Base-by-base conservation (phyloP, 352 stramenopile genomes). In the Globisporangium echinulatum region DNA sequence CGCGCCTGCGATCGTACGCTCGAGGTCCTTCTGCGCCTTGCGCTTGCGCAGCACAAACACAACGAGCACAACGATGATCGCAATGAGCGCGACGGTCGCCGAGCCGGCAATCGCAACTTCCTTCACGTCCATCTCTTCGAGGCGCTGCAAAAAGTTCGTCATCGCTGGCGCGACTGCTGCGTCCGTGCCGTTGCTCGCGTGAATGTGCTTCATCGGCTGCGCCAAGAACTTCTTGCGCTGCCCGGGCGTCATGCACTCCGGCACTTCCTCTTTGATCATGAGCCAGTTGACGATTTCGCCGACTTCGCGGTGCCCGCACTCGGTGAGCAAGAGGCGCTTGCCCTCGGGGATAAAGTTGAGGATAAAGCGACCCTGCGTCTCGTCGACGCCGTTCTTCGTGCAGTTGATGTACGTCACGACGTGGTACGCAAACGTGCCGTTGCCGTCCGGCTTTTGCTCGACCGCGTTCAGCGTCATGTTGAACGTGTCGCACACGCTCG, bases 241-340 rank as follows among this genome's bases (percentile, higher is more conserved):
- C 7, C 60, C 52, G 0, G 82, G 82, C 8, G 85, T 92, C 83
- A 92, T 90, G 70, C 85, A 94, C 61, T 90, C 73, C 13, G 85
- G 84, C 61, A 91, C 78, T 46, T 92, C 77, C 40, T 90, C 77
- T 56, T 87, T 74, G 43, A 92, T 91, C 59, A 80, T 85, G 49
- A 94, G 64, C 85, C 85, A 94, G 75, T 94, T 94, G 60, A 89
- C 68, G 66, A 92, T 90, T 56, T 92, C 82, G 37, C 85, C 82
- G 33, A 85, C 79, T 59, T 92, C 85, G 74, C 81, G 79, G 66
- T 92, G 81, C 66, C 85, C 85, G 39, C 85, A 94, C 67, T 92
- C 83, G 0, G 81, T 92, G 44, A 94, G 67, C 62, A 90, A 64
- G 49, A 92, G 53, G 19, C 81, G 76, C 69, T 90, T 88, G 60